Evolutionary conservation across 169 alveolate species (phyloP).

Genomic region (Cyclospora cayetanensis): DNA sequence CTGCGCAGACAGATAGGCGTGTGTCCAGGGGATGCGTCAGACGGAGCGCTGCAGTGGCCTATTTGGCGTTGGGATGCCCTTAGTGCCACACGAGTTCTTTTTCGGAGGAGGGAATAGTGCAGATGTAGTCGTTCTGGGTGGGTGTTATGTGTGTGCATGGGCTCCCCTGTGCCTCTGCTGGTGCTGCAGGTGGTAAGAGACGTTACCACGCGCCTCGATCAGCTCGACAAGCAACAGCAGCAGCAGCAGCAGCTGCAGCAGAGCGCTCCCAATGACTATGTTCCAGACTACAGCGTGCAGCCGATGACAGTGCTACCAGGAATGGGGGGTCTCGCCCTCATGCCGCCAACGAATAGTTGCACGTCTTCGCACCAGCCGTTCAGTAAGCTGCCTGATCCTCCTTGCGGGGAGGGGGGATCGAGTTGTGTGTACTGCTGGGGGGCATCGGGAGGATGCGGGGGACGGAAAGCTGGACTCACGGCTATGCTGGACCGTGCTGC

Average conservation of each 20-base stretch:
- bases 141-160: background rate
- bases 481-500: background rate
- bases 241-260: constrained; percentile 86
- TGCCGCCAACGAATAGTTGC: constrained; percentile 65
- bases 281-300: constrained; percentile 74
- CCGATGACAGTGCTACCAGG: constrained; percentile 66
- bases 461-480: background rate
- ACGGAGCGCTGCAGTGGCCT: too few relatives aligned
- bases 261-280: constrained; percentile 84
- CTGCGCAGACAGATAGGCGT: too few relatives aligned
- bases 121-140: background rate
- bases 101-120: background rate
- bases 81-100: too few relatives aligned
- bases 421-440: background rate
- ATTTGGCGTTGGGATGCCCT: too few relatives aligned
- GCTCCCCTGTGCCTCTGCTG: background rate
- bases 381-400: constrained; percentile 8
- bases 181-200: constrained; percentile 80
- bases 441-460: background rate
- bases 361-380: constrained; percentile 61
- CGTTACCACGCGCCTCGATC: constrained; percentile 81
- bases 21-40: too few relatives aligned
- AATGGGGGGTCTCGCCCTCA: constrained; percentile 73
- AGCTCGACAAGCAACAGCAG: constrained; percentile 84
- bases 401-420: background rate